Percentiles rank a stretch among this genome's conserved stretches.
Conservation (phyloP, 108 stramenopile genomes). For the Nannochloropsis salina region DNA sequence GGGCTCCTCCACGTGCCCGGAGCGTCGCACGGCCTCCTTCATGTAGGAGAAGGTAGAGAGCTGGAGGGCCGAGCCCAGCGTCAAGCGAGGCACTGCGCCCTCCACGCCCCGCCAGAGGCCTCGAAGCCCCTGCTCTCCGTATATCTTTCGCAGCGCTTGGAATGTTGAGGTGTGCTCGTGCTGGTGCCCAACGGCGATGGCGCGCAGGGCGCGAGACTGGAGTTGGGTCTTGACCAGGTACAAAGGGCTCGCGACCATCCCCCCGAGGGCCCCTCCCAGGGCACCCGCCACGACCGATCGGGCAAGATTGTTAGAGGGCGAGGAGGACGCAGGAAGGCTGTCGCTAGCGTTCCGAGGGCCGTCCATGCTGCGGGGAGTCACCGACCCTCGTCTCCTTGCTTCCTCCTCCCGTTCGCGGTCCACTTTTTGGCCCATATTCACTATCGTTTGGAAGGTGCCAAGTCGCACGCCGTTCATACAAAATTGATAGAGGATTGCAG, state of each 20-base stretch:
- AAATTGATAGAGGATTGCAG: conserved; percentile 7
- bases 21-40: conserved; percentile 34
- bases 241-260: neutral
- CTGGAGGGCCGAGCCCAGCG: conserved; percentile 36
- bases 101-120: conserved; percentile 39
- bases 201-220: neutral
- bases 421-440: neutral
- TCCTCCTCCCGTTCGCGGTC: neutral
- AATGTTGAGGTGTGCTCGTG: neutral
- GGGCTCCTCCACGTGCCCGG: conserved; percentile 31
- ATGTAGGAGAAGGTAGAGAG: conserved; percentile 39
- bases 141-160: conserved; percentile 35
- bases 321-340: no score
- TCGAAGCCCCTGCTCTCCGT: conserved; percentile 24
- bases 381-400: neutral
- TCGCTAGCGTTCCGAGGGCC: no score
- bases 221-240: conserved; percentile 7
- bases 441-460: neutral
- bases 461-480: neutral
- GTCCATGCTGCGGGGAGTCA: neutral
- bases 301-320: neutral
- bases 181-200: neutral
- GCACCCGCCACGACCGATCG: neutral
- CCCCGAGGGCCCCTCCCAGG: neutral
- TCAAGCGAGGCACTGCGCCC: conserved; percentile 39